A percentile compares a stretch with the other conserved stretches of the same genome.
Evolutionary conservation across 257 asterid species (phyloP).

Genomic region (Plectranthus barbatus): DNA sequence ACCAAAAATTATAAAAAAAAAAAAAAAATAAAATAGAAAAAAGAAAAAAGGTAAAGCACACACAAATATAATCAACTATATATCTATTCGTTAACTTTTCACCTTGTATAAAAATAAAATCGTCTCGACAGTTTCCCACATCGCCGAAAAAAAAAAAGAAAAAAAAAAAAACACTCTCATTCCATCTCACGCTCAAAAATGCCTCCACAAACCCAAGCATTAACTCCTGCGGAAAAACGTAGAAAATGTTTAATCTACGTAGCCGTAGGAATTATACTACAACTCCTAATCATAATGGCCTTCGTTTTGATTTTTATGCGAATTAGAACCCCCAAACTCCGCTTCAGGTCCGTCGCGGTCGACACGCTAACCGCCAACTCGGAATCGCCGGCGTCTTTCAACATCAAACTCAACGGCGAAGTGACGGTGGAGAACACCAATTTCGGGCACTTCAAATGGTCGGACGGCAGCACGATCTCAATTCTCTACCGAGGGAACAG

Average conservation of each 20-base stretch:
- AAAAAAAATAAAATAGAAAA: too few relatives aligned
- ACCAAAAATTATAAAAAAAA: too few relatives aligned
- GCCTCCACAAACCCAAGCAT: neutral
- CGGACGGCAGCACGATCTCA: neutral
- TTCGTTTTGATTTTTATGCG: conserved; percentile 12
- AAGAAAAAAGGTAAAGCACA: neutral
- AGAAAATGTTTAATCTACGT: conserved; percentile 4
- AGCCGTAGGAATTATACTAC: conserved; percentile 3
- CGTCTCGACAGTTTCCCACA: neutral
- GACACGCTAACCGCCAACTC: neutral
- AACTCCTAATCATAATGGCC: conserved; percentile 11
- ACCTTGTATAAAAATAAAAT: neutral
- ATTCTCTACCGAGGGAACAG: conserved; percentile 9
- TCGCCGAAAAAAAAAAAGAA: neutral
- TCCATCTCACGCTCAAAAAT: neutral
- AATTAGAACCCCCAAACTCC: conserved; percentile 11
- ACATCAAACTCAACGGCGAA: conserved; percentile 4
- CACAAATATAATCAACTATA: neutral
- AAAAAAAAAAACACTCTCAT: neutral
- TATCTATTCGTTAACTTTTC: neutral
- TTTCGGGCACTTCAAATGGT: conserved; percentile 18
- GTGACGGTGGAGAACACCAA: conserved; percentile 12
- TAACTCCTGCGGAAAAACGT: neutral
- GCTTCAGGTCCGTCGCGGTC: conserved; percentile 3
- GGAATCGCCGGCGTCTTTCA: conserved; percentile 7